Evolutionary conservation across 2,329 filamentous ascomycete genomes (phyloP), one percentile per base, ranked within the genome.

Genomic region (Fusarium avenaceum): DNA sequence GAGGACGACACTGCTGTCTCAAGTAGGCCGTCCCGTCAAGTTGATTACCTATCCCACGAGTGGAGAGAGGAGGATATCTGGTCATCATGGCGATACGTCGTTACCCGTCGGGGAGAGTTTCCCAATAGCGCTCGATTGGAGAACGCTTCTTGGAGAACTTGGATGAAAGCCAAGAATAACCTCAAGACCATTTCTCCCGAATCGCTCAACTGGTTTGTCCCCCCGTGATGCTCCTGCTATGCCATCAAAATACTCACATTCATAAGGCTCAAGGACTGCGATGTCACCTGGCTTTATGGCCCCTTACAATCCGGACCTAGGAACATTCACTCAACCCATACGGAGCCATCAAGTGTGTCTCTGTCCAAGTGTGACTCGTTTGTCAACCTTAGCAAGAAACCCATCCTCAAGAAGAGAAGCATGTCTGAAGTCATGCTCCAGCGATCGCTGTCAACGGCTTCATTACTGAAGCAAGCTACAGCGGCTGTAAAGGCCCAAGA

Each of bases 11-110:
- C 89, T 11, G 90, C 91, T 13, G 84, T 96, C 38, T 87, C 89
- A 65, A 85, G 84, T 33, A 88, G 91, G 74, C 93, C 93, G 3
- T 94, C 94, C 45, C 86, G 93, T 69, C 93, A 97, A 80, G 94
- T 97, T n/a, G 94, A 97, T 80, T 97, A 97, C 76, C 86, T 97
- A 46, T 97, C 94, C 19, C 92, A 98, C 76, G 89, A 95, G 65
- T 97, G 95, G 93, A 89, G 87, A 67, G 94, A 97, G 79, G 94
- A 98, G 78, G 95, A 99, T 79, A 96, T 98, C 26, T 98, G 94
- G 94, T 91, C 92, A 7, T 97, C 95, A 2, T 98, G 96, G 96
- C 90, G 94, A 76, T 96, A 97, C 76, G 93, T 98, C 72, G 89
- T 94, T 17, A 90, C 92, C 28, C 92, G 93, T 74, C 86, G 91